Percentiles rank a stretch among this genome's conserved stretches.
Conservation (phyloP, 1,284 basidiomycete genomes). For the Cryptococcus wingfieldii region DNA sequence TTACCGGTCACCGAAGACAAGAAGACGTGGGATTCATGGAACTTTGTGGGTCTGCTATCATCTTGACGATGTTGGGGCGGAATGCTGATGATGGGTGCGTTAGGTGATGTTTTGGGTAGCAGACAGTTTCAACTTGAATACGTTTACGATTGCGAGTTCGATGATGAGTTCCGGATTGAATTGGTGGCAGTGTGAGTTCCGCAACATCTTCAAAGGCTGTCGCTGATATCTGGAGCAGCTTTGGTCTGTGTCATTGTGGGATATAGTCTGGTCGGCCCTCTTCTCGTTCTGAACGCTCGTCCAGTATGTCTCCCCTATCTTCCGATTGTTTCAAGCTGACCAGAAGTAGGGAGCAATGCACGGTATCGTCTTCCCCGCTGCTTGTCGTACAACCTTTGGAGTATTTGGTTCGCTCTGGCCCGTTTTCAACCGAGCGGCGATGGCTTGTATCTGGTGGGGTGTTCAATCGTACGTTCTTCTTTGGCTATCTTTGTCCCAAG, state of each 20-base stretch:
- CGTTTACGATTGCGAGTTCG: slow-evolving; percentile 57
- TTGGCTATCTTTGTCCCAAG: too few species aligned
- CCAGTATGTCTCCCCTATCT: slow-evolving; percentile 53
- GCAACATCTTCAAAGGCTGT: neutral
- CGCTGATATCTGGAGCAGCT: slow-evolving; percentile 40
- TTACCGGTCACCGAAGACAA: slow-evolving; percentile 34
- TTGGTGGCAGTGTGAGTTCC: slow-evolving; percentile 50
- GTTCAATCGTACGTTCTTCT: slow-evolving; percentile 53
- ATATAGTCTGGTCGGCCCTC: slow-evolving; percentile 65
- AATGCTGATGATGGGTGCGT: neutral
- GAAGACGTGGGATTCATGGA: slow-evolving; percentile 39
- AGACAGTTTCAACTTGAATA: slow-evolving; percentile 75
- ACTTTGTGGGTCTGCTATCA: slow-evolving; percentile 22
- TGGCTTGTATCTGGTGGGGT: slow-evolving; percentile 66
- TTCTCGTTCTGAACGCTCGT: slow-evolving; percentile 74
- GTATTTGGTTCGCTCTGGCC: slow-evolving; percentile 68
- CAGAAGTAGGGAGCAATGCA: slow-evolving; percentile 55
- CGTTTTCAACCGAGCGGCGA: slow-evolving; percentile 61
- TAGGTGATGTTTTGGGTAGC: slow-evolving; percentile 63
- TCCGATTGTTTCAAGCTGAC: neutral
- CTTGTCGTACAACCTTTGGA: slow-evolving; percentile 69
- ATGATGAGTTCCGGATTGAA: slow-evolving; percentile 70
- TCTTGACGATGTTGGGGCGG: too few species aligned
- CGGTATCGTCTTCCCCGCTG: slow-evolving; percentile 75
- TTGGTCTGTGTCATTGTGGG: slow-evolving; percentile 63